Evolutionary conservation across 192 early-diverging fungal genomes (phyloP), one percentile per base, ranked within the genome.

Genomic region (Helicostylum pulchrum): DNA sequence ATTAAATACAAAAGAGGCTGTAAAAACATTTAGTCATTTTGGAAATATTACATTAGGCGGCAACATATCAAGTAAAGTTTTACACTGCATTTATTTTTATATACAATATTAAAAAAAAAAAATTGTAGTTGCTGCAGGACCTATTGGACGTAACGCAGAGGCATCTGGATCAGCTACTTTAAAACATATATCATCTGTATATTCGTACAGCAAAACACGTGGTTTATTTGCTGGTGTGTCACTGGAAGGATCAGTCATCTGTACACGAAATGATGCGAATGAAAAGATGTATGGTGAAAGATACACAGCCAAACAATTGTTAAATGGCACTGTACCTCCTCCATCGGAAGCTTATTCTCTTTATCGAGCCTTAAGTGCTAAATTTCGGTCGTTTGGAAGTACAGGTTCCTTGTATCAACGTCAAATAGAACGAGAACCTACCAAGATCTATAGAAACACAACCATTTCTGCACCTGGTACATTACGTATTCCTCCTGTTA

Each of bases 21-120:
- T 98, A 50, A 89, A 90, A 72, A 89, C 93, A 2, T 96, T 98
- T 73, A 83, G 80, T 56, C 90, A 90, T 62, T 86, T 86, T 42
- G 94, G 92, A 17, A 92, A 94, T 66, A 60, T 97, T 23, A 95
- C 93, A 0, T 79, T 98, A 17, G 95, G 95, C n/a, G 94, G 90
- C 14, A 91, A 91, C 53, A 67, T 93, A 8, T 85, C 87, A 34
- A 75, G 77, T 75, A 70, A 68, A 46, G 9, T 15, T n/a, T n/a
- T 12, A 8, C 19, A n/a, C 32, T 54, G 53, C 12, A 31, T 20
- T 30, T n/a, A 45, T 45, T 2, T 12, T 45, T 45, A 15, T 15
- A 45, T 45, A 45, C 44, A 45, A 45, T 45, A 45, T 12, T 15
- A 12, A 9, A 45, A 26, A 26, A 26, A 26, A 7, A 30, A n/a